These are phyloP conservation scores for Candida oleophila DNA, from an alignment of 805 yeast genomes.

Conservation along the genomic window DNA sequence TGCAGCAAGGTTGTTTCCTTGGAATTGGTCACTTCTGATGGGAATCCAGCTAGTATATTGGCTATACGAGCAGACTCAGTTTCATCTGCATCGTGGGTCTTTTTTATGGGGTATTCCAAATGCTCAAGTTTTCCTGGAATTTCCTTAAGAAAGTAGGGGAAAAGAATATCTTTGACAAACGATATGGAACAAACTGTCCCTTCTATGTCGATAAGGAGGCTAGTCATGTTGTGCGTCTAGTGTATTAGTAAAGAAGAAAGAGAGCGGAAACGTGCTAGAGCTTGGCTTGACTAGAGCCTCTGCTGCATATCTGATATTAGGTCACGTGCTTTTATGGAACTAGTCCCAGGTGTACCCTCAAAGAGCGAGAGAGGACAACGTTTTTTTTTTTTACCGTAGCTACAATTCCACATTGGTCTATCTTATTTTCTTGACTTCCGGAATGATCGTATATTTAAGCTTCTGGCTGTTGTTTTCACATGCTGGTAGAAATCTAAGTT, in stretches of 20 bases:
- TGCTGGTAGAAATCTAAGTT: too few species aligned
- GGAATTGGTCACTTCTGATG: slow-evolving; percentile 27
- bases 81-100: not conserved
- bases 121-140: slow-evolving; percentile 41
- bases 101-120: slow-evolving; percentile 30
- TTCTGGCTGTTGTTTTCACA: too few species aligned
- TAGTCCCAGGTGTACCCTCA: too few species aligned
- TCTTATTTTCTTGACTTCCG: not conserved
- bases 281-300: not conserved
- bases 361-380: not conserved
- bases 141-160: slow-evolving; percentile 67
- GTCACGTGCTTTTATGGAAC: not conserved
- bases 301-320: not conserved
- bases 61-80: slow-evolving; percentile 21
- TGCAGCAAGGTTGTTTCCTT: slow-evolving; percentile 40
- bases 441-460: not conserved
- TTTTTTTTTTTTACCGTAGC: too few species aligned
- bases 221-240: slow-evolving; percentile 17
- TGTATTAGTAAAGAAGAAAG: not conserved
- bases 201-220: slow-evolving; percentile 66
- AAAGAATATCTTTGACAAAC: slow-evolving; percentile 75
- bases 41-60: slow-evolving; percentile 45
- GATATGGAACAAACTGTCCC: slow-evolving; percentile 93
- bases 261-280: not conserved
- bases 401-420: too few species aligned